These are phyloP conservation scores for Hirsutella thompsonii DNA, from an alignment of 2,329 filamentous ascomycete species.

Conservation along the genomic window DNA sequence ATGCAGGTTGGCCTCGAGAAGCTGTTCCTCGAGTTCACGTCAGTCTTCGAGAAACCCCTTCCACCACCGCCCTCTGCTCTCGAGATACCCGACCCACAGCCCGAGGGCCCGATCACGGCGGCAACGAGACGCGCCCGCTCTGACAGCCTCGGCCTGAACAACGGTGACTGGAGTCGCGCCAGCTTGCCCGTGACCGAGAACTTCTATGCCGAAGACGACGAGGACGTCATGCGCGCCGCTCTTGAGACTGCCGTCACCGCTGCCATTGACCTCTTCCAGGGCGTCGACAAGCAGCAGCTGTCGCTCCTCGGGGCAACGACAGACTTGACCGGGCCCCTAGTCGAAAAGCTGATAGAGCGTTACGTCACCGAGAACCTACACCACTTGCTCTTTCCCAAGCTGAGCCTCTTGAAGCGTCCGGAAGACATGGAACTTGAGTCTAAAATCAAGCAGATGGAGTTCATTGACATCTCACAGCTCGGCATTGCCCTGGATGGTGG, in stretches of 20 bases:
- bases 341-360: constrained; percentile 88
- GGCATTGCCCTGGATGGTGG: constrained; percentile 78
- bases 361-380: constrained; percentile 93
- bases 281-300: constrained; percentile 89
- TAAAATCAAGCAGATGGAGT: constrained; percentile 86
- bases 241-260: constrained; percentile 85
- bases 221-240: constrained; percentile 77
- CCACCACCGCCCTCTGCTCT: constrained; percentile 57
- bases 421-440: constrained; percentile 83
- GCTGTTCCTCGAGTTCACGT: constrained; percentile 79
- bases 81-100: constrained; percentile 44
- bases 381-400: constrained; percentile 70
- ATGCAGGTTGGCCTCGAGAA: constrained; percentile 89
- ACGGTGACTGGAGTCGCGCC: constrained; percentile 16
- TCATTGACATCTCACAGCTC: constrained; percentile 87
- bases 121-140: constrained; percentile 43
- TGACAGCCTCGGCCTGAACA: constrained; percentile 28
- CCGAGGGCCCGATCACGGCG: constrained; percentile 41
- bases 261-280: constrained; percentile 91
- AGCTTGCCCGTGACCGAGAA: constrained; percentile 42
- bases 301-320: constrained; percentile 87
- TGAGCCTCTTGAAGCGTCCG: constrained; percentile 63
- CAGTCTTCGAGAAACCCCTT: constrained; percentile 72
- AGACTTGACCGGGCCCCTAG: constrained; percentile 79
- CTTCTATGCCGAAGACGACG: constrained; percentile 76